Evolutionary conservation across 768 basidiomycete genomes (phyloP).

Genomic region (Calocybe gangraenosa): DNA sequence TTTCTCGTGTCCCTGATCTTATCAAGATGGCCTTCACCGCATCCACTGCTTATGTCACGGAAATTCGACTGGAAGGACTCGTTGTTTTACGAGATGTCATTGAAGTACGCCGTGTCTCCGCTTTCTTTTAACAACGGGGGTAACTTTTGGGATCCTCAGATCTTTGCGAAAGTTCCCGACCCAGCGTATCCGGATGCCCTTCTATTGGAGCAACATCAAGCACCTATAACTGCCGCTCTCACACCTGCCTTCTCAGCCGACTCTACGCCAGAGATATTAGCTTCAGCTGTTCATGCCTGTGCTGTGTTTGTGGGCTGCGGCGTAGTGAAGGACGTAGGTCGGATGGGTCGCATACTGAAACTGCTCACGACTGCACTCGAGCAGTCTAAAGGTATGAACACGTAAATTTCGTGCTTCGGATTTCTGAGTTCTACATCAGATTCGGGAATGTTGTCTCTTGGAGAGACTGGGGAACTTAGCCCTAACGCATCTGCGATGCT

Average conservation of each 20-base stretch:
- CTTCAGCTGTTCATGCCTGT: constrained; percentile 89
- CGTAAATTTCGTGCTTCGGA: no score
- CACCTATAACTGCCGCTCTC: constrained; percentile 94
- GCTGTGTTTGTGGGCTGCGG: constrained; percentile 95
- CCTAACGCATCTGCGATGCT: constrained; percentile 96
- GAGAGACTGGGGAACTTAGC: constrained; percentile 81
- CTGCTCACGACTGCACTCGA: constrained; percentile 83
- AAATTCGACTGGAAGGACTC: constrained; percentile 89
- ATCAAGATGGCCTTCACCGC: constrained; percentile 99
- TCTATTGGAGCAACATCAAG: constrained; percentile 95
- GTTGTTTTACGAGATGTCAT: constrained; percentile 90
- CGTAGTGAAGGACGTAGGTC: constrained; percentile 80
- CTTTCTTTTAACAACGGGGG: neutral
- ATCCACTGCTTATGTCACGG: constrained; percentile 92
- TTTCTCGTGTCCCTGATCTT: constrained; percentile 84
- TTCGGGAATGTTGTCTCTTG: constrained; percentile 78
- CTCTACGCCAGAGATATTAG: constrained; percentile 91
- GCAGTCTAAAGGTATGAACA: constrained; percentile 89
- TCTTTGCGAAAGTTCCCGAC: constrained; percentile 83
- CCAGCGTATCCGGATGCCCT: constrained; percentile 89
- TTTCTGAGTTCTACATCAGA: no score
- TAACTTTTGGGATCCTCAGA: constrained; percentile 39
- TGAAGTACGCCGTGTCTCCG: constrained; percentile 47
- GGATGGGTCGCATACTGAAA: constrained; percentile 95
- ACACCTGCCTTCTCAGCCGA: constrained; percentile 96